These are phyloP conservation scores for Camellia lanceoleosa DNA, from an alignment of 148 eudicot species.

Conservation along the genomic window DNA sequence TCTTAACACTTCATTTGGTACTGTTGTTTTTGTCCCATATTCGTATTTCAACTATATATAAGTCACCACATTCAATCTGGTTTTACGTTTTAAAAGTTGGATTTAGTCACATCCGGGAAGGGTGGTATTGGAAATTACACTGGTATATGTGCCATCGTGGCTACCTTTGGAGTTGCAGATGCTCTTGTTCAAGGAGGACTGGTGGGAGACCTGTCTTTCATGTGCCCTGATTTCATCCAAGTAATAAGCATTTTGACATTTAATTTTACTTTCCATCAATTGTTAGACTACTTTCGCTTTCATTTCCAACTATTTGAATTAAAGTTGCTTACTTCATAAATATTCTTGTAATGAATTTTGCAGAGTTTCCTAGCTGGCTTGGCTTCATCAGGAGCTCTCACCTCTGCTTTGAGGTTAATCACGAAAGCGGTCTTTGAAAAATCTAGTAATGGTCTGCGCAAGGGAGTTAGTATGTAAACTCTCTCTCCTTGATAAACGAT, in stretches of 20 bases:
- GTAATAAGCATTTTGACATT: neutral
- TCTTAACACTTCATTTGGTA: neutral
- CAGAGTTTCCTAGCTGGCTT: constrained; percentile 25
- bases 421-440: constrained; percentile 44
- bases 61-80: too few relatives aligned
- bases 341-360: neutral
- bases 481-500: neutral
- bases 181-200: constrained; percentile 31
- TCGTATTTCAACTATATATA: neutral
- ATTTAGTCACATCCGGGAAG: constrained; percentile 23
- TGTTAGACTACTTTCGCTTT: neutral
- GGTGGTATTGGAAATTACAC: constrained; percentile 19
- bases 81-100: constrained; percentile 9
- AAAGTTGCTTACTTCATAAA: neutral
- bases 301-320: neutral
- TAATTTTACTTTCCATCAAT: neutral
- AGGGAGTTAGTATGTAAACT: constrained; percentile 26
- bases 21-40: neutral
- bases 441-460: constrained; percentile 34
- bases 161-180: constrained; percentile 24
- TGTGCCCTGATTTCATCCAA: constrained; percentile 31
- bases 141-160: constrained; percentile 22
- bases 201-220: constrained; percentile 26
- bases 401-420: constrained; percentile 39
- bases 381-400: constrained; percentile 48